Evolutionary conservation across 495 filamentous ascomycete species (phyloP), one percentile per base, ranked within the genome.

Genomic region (Glarea lozoyensis): DNA sequence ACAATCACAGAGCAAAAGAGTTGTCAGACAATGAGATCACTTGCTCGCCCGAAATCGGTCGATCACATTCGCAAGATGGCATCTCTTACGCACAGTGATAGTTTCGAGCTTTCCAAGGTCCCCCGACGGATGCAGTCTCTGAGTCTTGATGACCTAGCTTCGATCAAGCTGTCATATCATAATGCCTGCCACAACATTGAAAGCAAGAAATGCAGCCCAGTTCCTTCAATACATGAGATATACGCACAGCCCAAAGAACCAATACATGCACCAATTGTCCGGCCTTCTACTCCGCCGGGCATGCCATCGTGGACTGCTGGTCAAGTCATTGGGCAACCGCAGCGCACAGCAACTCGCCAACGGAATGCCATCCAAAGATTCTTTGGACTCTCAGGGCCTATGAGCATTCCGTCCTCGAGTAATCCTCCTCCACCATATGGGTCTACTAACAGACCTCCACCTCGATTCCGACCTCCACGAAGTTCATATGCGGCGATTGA

Each of bases 1-100:
- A 61, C 64, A 6, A 67, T 67, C 44, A 48, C 55, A 16, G 64
- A 67, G 46, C 61, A 64, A 50, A 59, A 62, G 16, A 63, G 60
- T 45, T 38, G 18, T 27, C 48, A 51, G 13, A 54, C 58, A 10
- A 57, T 58, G 7, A 46, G 41, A 4, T 40, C 39, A 10, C 13
- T 51, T 9, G 27, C 29, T 20, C 39, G 20, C 10, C 18, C 43
- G 31, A 53, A 43, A 16, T 54, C 51, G 7, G 34, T 34, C 0
- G 49, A 52, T 29, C 37, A 46, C n/a, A 20, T 52, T 16, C 39
- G 33, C 10, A 43, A 30, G n/a, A 9, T 43, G 12, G 32, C 41
- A 15, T 44, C 45, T 21, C 38, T 56, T 9, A 30, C 18, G 13
- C 53, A 52, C 25, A 42, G 49, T 4, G 48, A 56, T 33, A 56